phyloP scores from a whole-genome alignment of 257 asterid species.

The Mitragyna speciosa region DNA sequence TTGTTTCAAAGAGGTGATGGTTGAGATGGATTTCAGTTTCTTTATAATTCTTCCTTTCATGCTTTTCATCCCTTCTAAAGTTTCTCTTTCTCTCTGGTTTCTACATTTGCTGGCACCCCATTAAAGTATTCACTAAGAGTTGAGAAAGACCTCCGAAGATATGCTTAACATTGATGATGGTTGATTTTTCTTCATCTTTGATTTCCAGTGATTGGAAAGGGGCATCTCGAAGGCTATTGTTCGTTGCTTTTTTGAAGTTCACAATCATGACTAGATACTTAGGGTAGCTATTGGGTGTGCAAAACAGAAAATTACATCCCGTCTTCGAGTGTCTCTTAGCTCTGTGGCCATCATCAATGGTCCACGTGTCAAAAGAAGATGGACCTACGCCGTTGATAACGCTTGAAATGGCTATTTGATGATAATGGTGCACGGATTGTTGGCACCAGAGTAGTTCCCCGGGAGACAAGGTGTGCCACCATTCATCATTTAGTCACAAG shows the following conservation, averaged over 20 bases:
- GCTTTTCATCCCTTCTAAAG: conserved; percentile 31
- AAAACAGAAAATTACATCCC: neutral
- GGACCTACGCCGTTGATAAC: neutral
- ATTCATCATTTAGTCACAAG: conserved; percentile 39
- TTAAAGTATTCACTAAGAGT: neutral
- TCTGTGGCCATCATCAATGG: conserved; percentile 9
- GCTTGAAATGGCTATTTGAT: neutral
- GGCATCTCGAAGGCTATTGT: conserved; percentile 9
- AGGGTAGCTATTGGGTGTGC: conserved; percentile 3
- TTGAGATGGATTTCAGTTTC: conserved; percentile 49
- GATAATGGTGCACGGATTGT: neutral
- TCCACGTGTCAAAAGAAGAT: neutral
- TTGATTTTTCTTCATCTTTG: conserved; percentile 1
- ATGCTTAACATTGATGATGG: conserved; percentile 8
- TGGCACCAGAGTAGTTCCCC: conserved; percentile 13
- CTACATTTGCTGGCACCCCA: conserved; percentile 11
- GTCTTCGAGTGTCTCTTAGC: neutral
- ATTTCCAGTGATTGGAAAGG: conserved; percentile 23
- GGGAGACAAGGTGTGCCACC: conserved; percentile 40
- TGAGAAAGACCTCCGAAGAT: neutral
- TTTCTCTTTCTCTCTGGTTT: neutral
- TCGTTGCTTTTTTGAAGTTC: conserved; percentile 14
- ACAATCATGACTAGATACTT: conserved; percentile 21
- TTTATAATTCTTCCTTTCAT: conserved; percentile 47
- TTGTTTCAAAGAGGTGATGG: conserved; percentile 29